A percentile compares a stretch with the other conserved stretches of the same genome.
Conservation (phyloP, 2,329 filamentous ascomycete genomes). For the Paraphoma sp. region DNA sequence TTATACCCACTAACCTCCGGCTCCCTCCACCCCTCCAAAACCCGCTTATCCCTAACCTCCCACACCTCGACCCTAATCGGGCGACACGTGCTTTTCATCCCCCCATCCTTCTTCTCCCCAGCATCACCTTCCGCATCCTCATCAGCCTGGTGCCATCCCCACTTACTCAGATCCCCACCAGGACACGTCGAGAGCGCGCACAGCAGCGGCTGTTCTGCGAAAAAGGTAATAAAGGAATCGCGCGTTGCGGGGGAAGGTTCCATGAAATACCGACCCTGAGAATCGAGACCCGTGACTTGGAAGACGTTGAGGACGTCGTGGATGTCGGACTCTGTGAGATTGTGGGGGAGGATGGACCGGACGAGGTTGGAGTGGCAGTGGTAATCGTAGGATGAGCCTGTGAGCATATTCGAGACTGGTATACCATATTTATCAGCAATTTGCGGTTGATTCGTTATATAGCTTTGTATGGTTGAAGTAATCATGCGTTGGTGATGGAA, state of each 20-base stretch:
- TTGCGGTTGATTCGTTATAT: no score
- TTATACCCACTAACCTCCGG: slow-evolving; percentile 67
- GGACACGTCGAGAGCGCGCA: slow-evolving; percentile 74
- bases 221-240: slow-evolving; percentile 70
- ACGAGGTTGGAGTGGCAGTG: slow-evolving; percentile 86
- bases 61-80: slow-evolving; percentile 79
- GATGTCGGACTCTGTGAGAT: slow-evolving; percentile 74
- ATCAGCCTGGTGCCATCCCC: slow-evolving; percentile 70
- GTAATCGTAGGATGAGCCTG: slow-evolving; percentile 75
- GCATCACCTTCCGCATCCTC: slow-evolving; percentile 59
- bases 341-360: slow-evolving; percentile 72
- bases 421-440: no score
- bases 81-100: slow-evolving; percentile 65
- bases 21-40: slow-evolving; percentile 64
- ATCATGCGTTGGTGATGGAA: no score
- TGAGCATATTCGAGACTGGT: slow-evolving; percentile 62
- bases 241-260: slow-evolving; percentile 40
- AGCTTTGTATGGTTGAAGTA: no score
- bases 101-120: slow-evolving; percentile 67
- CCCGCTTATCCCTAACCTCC: slow-evolving; percentile 59
- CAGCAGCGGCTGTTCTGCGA: slow-evolving; percentile 79
- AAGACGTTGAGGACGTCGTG: slow-evolving; percentile 89
- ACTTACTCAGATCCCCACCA: slow-evolving; percentile 80
- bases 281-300: slow-evolving; percentile 80
- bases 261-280: slow-evolving; percentile 62